These are phyloP conservation scores for Blumeriella jaapii DNA, from an alignment of 2,329 filamentous ascomycete genomes.

Conservation along the genomic window DNA sequence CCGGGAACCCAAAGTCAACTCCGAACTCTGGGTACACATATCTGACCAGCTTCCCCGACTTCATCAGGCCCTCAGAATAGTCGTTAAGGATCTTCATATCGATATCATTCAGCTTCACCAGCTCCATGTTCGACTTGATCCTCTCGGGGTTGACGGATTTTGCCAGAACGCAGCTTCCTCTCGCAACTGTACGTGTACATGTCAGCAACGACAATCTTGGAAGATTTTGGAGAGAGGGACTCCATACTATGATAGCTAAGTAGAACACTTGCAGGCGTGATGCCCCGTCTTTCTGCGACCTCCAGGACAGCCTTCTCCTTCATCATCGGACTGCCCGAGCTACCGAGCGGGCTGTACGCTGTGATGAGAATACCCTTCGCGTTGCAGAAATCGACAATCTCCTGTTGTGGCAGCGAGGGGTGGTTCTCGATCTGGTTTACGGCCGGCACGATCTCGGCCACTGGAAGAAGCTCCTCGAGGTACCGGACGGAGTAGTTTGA, in stretches of 20 bases:
- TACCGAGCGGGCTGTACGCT: conserved; percentile 37
- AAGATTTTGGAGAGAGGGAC: neutral
- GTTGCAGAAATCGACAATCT: conserved; percentile 39
- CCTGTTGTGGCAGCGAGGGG: conserved; percentile 43
- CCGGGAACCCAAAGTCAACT: conserved; percentile 60
- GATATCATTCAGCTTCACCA: conserved; percentile 51
- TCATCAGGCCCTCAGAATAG: conserved; percentile 38
- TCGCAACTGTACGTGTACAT: conserved; percentile 43
- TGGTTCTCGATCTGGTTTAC: conserved; percentile 52
- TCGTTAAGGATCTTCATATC: conserved; percentile 47
- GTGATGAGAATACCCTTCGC: conserved; percentile 39
- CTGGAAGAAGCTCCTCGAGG: conserved; percentile 28
- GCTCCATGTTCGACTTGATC: conserved; percentile 58
- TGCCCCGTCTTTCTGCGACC: conserved; percentile 51
- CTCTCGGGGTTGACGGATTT: conserved; percentile 59
- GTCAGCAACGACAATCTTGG: conserved; percentile 7
- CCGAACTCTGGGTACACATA: conserved; percentile 62
- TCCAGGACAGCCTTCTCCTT: conserved; percentile 48
- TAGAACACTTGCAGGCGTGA: conserved; percentile 50
- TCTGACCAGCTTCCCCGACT: conserved; percentile 42
- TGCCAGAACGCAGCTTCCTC: conserved; percentile 58
- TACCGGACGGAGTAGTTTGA: conserved; percentile 28
- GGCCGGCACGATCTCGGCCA: conserved; percentile 37
- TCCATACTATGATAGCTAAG: conserved; percentile 61
- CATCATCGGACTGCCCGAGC: conserved; percentile 34